phyloP scores from a whole-genome alignment of 768 basidiomycete genomes.

The Amanita pallidorosea region DNA sequence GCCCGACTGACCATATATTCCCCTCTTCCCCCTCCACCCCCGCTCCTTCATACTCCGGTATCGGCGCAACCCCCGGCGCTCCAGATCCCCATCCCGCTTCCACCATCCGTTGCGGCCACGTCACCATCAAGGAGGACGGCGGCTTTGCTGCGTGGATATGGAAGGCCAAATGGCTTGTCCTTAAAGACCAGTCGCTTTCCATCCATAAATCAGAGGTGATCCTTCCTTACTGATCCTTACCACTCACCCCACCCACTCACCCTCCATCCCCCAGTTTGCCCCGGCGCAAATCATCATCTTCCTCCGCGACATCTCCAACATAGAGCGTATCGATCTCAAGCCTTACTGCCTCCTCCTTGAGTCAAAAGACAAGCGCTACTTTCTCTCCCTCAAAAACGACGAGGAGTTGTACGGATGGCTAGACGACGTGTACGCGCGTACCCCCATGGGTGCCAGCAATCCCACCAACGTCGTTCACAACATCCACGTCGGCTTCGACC shows the following conservation, averaged over 20 bases:
- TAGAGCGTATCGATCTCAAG: slow-evolving; percentile 89
- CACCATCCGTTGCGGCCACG: slow-evolving; percentile 59
- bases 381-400: slow-evolving; percentile 80
- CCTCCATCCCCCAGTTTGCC: slow-evolving; percentile 25
- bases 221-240: not conserved
- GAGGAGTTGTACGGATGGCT: slow-evolving; percentile 98
- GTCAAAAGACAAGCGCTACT: slow-evolving; percentile 74
- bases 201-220: slow-evolving; percentile 87
- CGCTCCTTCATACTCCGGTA: slow-evolving; percentile 61
- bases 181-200: slow-evolving; percentile 68
- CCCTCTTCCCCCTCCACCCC: slow-evolving; percentile 52
- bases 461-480: slow-evolving; percentile 99
- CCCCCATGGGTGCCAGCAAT: slow-evolving; percentile 88
- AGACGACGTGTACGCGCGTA: slow-evolving; percentile 90
- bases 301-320: slow-evolving; percentile 71
- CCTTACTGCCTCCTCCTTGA: slow-evolving; percentile 89
- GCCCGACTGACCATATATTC: slow-evolving; percentile 29
- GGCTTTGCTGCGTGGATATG: slow-evolving; percentile 88
- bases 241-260: not conserved
- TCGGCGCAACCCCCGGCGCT: slow-evolving; percentile 67
- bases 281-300: slow-evolving; percentile 50
- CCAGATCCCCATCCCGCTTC: slow-evolving; percentile 24
- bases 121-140: slow-evolving; percentile 81
- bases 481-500: slow-evolving; percentile 96
- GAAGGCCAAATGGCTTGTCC: slow-evolving; percentile 81